Evolutionary conservation across 441 rosid genomes (phyloP).

Genomic region (Raphanus hybrid): DNA sequence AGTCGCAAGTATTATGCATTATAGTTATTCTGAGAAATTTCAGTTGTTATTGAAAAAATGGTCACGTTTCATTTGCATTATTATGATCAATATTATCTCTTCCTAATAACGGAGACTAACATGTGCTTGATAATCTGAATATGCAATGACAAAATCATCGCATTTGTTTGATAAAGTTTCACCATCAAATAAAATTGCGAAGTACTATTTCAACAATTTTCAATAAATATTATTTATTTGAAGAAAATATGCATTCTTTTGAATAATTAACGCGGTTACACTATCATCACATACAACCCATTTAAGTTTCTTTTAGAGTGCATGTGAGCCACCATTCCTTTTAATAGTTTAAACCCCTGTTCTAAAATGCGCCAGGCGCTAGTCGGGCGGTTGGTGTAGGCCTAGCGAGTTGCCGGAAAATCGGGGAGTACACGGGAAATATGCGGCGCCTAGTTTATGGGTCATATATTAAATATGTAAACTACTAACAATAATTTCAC

Average conservation of each 20-base stretch:
- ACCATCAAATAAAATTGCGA: slow-evolving; percentile 9
- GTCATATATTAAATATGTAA: too few species aligned
- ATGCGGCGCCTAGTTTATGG: too few species aligned
- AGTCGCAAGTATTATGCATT: neutral
- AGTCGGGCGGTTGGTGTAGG: too few species aligned
- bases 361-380: too few species aligned
- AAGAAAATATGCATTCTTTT: slow-evolving; percentile 3
- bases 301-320: slow-evolving; percentile 16
- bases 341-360: slow-evolving; percentile 15
- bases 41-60: neutral
- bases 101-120: slow-evolving; percentile 41
- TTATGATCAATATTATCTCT: slow-evolving; percentile 30
- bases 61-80: slow-evolving; percentile 37
- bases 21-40: neutral
- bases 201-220: slow-evolving; percentile 26
- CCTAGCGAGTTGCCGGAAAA: too few species aligned
- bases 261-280: slow-evolving; percentile 3
- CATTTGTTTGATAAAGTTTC: slow-evolving; percentile 5
- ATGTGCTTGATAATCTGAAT: slow-evolving; percentile 40
- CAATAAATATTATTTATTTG: neutral
- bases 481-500: too few species aligned
- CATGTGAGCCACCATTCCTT: slow-evolving; percentile 44
- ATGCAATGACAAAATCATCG: slow-evolving; percentile 15
- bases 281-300: slow-evolving; percentile 25
- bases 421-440: too few species aligned